Percentiles rank a stretch among this genome's conserved stretches.
These are phyloP conservation scores for Coprinopsis cinerea DNA, from an alignment of 768 basidiomycete species.

Conservation along the genomic window DNA sequence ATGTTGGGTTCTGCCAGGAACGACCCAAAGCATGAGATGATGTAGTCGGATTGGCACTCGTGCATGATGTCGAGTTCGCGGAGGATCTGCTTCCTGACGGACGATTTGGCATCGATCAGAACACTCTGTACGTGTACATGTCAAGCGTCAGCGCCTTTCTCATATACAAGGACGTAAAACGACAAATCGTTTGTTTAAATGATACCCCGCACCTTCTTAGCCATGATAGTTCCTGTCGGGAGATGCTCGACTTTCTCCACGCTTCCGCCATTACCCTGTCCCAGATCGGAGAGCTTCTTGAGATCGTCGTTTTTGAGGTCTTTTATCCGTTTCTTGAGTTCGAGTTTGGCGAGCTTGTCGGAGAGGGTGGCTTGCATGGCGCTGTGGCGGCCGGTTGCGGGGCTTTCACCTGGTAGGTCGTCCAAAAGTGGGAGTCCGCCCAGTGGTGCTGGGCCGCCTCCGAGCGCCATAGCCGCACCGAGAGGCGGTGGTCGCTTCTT, in stretches of 20 bases:
- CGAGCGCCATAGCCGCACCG: constrained; percentile 19
- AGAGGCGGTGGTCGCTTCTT: constrained; percentile 23
- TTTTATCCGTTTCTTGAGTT: constrained; percentile 66
- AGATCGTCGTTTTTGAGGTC: constrained; percentile 87
- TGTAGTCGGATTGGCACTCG: constrained; percentile 87
- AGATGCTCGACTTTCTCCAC: constrained; percentile 93
- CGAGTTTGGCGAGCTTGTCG: constrained; percentile 77
- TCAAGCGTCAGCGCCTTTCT: not conserved
- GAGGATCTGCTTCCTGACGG: constrained; percentile 94
- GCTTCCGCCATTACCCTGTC: constrained; percentile 95
- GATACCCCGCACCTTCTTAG: constrained; percentile 75
- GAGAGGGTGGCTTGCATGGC: constrained; percentile 63
- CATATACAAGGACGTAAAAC: constrained; percentile 5
- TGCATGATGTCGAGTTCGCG: constrained; percentile 99
- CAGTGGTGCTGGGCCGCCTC: not conserved
- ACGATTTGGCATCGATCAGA: constrained; percentile 91
- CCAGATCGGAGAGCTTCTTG: constrained; percentile 84
- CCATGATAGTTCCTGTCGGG: constrained; percentile 91
- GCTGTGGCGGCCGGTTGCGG: constrained; percentile 47
- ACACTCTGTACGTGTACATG: constrained; percentile 75
- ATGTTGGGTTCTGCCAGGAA: constrained; percentile 97
- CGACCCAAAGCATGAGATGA: constrained; percentile 96
- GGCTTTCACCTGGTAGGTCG: constrained; percentile 40
- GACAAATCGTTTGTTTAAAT: not conserved
- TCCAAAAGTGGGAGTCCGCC: constrained; percentile 28